A percentile compares a stretch with the other conserved stretches of the same genome.
phyloP scores from a whole-genome alignment of 2,329 filamentous ascomycete genomes.

The Aspergillus japonicus region DNA sequence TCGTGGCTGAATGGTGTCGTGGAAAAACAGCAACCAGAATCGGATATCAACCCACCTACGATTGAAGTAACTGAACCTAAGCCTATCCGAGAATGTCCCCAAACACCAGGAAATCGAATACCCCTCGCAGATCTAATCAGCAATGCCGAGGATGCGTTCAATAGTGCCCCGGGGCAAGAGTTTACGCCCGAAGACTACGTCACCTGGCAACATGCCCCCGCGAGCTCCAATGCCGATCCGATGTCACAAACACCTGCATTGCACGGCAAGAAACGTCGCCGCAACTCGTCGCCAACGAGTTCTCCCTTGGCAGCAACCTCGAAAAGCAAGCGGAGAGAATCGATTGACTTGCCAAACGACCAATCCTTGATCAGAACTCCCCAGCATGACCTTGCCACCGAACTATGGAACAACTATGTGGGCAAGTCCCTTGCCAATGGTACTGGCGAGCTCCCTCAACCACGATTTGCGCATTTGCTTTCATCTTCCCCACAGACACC shows the following conservation, averaged over 20 bases:
- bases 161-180: constrained; percentile 47
- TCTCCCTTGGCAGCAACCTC: constrained; percentile 57
- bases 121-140: constrained; percentile 62
- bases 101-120: constrained; percentile 59
- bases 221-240: constrained; percentile 44
- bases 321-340: constrained; percentile 37
- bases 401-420: constrained; percentile 76
- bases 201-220: constrained; percentile 55
- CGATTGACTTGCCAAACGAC: constrained; percentile 60
- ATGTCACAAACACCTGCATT: constrained; percentile 49
- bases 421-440: constrained; percentile 49
- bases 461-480: constrained; percentile 63
- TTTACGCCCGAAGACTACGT: constrained; percentile 61
- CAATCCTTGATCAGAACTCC: constrained; percentile 63
- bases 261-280: constrained; percentile 63
- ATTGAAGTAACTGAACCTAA: constrained; percentile 27
- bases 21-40: constrained; percentile 23
- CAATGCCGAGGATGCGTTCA: constrained; percentile 57
- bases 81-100: constrained; percentile 46
- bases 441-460: constrained; percentile 52
- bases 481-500: constrained; percentile 69
- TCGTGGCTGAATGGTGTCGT: constrained; percentile 38
- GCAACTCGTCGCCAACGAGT: constrained; percentile 70
- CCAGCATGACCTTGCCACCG: constrained; percentile 68
- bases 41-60: constrained; percentile 19